Evolutionary conservation across 805 yeast genomes (phyloP).

Genomic region (Ogataea paraovalis): DNA sequence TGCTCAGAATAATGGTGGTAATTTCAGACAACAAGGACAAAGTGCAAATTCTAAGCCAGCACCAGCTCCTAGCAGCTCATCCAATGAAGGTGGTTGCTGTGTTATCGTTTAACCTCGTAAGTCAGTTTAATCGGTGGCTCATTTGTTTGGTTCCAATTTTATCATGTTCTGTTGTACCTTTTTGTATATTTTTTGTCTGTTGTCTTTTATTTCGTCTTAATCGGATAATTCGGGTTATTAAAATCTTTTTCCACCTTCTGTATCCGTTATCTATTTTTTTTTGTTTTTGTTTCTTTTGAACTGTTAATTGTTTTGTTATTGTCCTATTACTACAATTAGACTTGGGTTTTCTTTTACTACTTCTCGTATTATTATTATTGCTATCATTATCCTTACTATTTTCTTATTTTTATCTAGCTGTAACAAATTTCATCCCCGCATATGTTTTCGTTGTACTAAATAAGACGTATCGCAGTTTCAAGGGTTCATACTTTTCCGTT

Average conservation of each 20-base stretch:
- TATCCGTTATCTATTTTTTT: not conserved
- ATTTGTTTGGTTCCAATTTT: too few species aligned
- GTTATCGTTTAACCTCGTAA: conserved; percentile 9
- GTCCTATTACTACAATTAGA: not conserved
- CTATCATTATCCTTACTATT: too few species aligned
- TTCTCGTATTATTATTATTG: too few species aligned
- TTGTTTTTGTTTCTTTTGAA: not conserved
- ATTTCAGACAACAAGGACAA: not conserved
- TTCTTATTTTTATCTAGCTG: too few species aligned
- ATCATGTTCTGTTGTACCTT: too few species aligned
- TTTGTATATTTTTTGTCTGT: not conserved
- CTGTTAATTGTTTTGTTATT: not conserved
- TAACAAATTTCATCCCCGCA: too few species aligned
- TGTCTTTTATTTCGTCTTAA: not conserved
- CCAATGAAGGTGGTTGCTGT: conserved; percentile 9
- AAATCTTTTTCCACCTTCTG: too few species aligned
- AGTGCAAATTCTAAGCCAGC: not conserved
- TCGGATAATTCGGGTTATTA: not conserved
- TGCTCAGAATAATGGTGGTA: not conserved
- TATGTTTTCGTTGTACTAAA: too few species aligned
- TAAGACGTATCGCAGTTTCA: too few species aligned
- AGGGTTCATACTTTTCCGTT: too few species aligned
- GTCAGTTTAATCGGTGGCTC: too few species aligned
- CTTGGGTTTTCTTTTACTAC: not conserved
- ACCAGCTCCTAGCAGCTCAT: not conserved